phyloP scores from a whole-genome alignment of 2,329 filamentous ascomycete species.

The Dothistroma pini region DNA sequence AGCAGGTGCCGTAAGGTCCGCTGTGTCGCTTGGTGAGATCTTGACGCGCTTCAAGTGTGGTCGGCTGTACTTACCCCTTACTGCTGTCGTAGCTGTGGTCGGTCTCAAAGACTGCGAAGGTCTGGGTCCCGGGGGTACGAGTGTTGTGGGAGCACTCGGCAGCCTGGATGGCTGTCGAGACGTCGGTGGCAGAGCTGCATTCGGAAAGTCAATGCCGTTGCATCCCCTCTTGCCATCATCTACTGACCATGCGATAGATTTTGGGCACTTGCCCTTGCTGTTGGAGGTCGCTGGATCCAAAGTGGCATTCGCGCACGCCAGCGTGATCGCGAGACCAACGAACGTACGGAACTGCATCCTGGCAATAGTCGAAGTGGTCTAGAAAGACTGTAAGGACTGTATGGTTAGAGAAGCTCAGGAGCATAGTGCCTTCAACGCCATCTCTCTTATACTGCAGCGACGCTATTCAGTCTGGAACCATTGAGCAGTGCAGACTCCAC shows the following conservation, averaged over 20 bases:
- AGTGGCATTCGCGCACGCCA: conserved; percentile 32
- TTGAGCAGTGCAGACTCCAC: neutral
- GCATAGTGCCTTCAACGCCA: neutral
- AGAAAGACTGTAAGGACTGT: conserved; percentile 4
- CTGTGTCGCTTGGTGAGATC: neutral
- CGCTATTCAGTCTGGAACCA: neutral
- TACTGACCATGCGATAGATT: conserved; percentile 23
- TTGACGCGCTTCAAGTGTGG: neutral
- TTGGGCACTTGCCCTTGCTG: conserved; percentile 37
- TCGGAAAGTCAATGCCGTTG: neutral
- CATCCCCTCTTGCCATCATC: neutral
- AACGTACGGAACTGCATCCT: conserved; percentile 18
- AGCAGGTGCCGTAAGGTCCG: conserved; percentile 49
- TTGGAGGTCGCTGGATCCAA: conserved; percentile 38
- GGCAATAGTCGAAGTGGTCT: neutral
- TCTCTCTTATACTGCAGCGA: conserved; percentile 2
- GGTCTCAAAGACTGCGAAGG: conserved; percentile 42
- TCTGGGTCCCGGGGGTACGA: conserved; percentile 36
- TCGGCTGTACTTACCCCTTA: conserved; percentile 32
- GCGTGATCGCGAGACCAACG: conserved; percentile 18
- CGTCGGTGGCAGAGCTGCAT: conserved; percentile 31
- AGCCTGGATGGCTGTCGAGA: conserved; percentile 40
- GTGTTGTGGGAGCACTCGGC: conserved; percentile 45
- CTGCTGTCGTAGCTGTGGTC: conserved; percentile 46
- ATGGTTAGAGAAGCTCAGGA: neutral